A percentile compares a stretch with the other conserved stretches of the same genome.
These are phyloP conservation scores for Aspergillus sp. DNA, from an alignment of 2,329 filamentous ascomycete species.

Conservation along the genomic window DNA sequence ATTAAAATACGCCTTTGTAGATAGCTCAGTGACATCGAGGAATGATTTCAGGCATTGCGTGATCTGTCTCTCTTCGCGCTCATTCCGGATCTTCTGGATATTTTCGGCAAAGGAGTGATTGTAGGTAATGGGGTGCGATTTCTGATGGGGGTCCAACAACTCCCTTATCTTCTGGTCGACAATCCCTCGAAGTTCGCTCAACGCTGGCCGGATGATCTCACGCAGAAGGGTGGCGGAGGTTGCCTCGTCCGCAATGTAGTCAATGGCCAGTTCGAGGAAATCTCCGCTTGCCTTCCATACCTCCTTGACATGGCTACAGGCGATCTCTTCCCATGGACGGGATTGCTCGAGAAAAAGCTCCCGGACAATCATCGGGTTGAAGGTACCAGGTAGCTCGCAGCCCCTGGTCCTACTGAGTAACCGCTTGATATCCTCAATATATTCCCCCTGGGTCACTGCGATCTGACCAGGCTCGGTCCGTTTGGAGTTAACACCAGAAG, in stretches of 20 bases:
- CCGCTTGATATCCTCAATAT: slow-evolving; percentile 35
- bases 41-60: slow-evolving; percentile 5
- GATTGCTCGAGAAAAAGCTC: slow-evolving; percentile 60
- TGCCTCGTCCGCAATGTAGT: slow-evolving; percentile 34
- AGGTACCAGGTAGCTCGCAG: slow-evolving; percentile 57
- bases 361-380: slow-evolving; percentile 55
- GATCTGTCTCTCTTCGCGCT: slow-evolving; percentile 8
- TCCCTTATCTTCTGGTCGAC: slow-evolving; percentile 40
- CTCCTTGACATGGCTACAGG: slow-evolving; percentile 28
- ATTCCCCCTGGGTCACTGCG: slow-evolving; percentile 25
- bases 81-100: slow-evolving; percentile 19
- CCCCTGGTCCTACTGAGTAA: slow-evolving; percentile 43
- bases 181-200: slow-evolving; percentile 31
- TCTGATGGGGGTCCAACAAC: slow-evolving; percentile 43
- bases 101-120: slow-evolving; percentile 34
- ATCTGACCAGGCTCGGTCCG: slow-evolving; percentile 5
- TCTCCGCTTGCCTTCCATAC: slow-evolving; percentile 28
- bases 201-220: slow-evolving; percentile 36
- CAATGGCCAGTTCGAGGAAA: slow-evolving; percentile 32
- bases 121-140: slow-evolving; percentile 30
- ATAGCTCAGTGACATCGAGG: slow-evolving; percentile 7
- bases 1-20: background rate
- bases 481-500: background rate
- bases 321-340: slow-evolving; percentile 47
- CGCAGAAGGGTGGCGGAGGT: slow-evolving; percentile 34